Evolutionary conservation across 352 stramenopile genomes (phyloP).

Genomic region (Plasmopara muralis): DNA sequence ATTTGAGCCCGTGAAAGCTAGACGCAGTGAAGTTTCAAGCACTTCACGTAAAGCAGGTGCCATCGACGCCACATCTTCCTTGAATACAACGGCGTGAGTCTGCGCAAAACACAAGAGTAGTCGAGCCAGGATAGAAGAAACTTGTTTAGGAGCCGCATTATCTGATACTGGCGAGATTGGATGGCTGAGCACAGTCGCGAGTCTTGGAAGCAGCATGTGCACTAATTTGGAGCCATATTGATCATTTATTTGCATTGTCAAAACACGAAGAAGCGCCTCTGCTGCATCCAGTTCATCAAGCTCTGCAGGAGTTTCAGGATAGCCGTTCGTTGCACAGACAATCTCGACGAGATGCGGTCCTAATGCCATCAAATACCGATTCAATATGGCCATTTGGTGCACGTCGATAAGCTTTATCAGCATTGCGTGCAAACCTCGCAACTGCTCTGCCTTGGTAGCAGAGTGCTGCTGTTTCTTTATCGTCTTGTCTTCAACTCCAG

Average conservation of each 20-base stretch:
- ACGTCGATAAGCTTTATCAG: slow-evolving; percentile 41
- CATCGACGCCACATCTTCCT: slow-evolving; percentile 44
- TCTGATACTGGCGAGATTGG: slow-evolving; percentile 7
- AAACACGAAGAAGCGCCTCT: slow-evolving; percentile 39
- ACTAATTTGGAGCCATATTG: slow-evolving; percentile 43
- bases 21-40: slow-evolving; percentile 37
- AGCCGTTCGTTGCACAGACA: slow-evolving; percentile 17
- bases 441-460: slow-evolving; percentile 18
- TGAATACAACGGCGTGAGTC: slow-evolving; percentile 43
- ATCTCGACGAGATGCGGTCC: slow-evolving; percentile 35
- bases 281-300: slow-evolving; percentile 36
- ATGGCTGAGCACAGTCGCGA: slow-evolving; percentile 33
- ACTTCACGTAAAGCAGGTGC: slow-evolving; percentile 24
- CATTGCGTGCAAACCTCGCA: slow-evolving; percentile 32
- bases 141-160: slow-evolving; percentile 15
- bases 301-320: slow-evolving; percentile 16
- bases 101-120: slow-evolving; percentile 50
- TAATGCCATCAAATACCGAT: slow-evolving; percentile 41
- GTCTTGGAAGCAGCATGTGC: slow-evolving; percentile 46
- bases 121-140: slow-evolving; percentile 24
- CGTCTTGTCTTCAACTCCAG: slow-evolving; percentile 6
- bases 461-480: slow-evolving; percentile 18
- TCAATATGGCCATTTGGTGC: slow-evolving; percentile 27
- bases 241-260: slow-evolving; percentile 45
- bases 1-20: slow-evolving; percentile 30